Evolutionary conservation across 1,284 basidiomycete genomes (phyloP), one percentile per base, ranked within the genome.

Genomic region (Serendipita sp.): DNA sequence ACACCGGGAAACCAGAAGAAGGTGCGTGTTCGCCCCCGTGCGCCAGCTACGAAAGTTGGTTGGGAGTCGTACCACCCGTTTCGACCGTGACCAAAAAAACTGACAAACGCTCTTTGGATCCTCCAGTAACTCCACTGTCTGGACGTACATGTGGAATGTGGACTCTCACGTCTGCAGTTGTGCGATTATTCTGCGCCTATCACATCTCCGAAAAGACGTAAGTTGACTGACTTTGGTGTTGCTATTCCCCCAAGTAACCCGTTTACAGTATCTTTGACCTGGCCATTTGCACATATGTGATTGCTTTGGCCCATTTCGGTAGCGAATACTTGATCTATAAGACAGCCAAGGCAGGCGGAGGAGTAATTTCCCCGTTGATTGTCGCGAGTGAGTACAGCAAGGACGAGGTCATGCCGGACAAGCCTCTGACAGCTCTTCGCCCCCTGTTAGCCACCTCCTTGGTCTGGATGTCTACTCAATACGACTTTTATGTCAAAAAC

Each of bases 261-360:
- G 22, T 22, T 22, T 44, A 5, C 68, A 95, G 93, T n/a, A 74
- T 92, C 29, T 99, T 97, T 75, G 85, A 95, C 72, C 84, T 98
- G 73, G 82, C 91, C 15, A 75, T 95, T 66, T 79, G 88, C 71
- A 88, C 90, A 41, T 98, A 94, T 74, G 81, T 91, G 65, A 84
- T 97, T 68, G 94, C 93, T 0, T 88, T 94, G 67, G 82, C 78
- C 10, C 95, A 99, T 76, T 97, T 96, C 71, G 78, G 80, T 38
- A 86, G 89, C 30, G 95, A 99, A 74, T 73, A 91, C 63, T 73
- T 93, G 69, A 80, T 95, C 67, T 98, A 87, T 75, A 82, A 84
- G 64, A 88, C 91, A 2, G 84, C 88, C 61, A 86, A 81, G 64
- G 66, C 90, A 50, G 80, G 79, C 62, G 69, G 77, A 0, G 85